A percentile compares a stretch with the other conserved stretches of the same genome.
Evolutionary conservation across 176 grass and related monocot species (phyloP).

Genomic region (Dactylis glomerata): DNA sequence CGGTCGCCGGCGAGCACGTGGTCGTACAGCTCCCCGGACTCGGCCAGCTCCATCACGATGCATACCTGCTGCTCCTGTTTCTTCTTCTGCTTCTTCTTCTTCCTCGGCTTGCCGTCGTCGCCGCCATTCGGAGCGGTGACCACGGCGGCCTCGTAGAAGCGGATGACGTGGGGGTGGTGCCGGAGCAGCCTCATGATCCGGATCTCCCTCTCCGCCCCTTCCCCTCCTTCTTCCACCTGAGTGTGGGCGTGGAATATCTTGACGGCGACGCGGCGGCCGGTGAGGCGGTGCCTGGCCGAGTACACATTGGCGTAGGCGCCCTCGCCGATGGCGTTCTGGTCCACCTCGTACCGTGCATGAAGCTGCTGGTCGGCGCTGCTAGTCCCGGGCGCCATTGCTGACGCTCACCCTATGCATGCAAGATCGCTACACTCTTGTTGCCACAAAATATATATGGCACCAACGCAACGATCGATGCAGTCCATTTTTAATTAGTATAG

Average conservation of each 20-base stretch:
- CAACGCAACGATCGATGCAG: too few relatives aligned
- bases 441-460: too few relatives aligned
- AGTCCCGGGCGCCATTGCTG: not conserved
- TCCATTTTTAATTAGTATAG: not conserved
- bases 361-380: not conserved
- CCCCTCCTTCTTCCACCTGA: not conserved
- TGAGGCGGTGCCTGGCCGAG: not conserved
- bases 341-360: not conserved
- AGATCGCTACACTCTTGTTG: not conserved
- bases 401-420: not conserved
- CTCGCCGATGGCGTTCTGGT: not conserved
- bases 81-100: not conserved
- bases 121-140: constrained; percentile 3
- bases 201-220: constrained; percentile 46
- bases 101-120: not conserved
- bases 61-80: not conserved
- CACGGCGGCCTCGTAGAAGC: constrained; percentile 51
- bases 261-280: not conserved
- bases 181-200: constrained; percentile 51
- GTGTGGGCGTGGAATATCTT: not conserved
- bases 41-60: constrained; percentile 60
- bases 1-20: constrained; percentile 34
- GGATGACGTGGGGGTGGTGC: constrained; percentile 58
- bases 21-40: constrained; percentile 45
- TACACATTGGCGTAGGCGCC: not conserved